Evolutionary conservation across 768 basidiomycete genomes (phyloP).

Genomic region (Kondoa malvinella): DNA sequence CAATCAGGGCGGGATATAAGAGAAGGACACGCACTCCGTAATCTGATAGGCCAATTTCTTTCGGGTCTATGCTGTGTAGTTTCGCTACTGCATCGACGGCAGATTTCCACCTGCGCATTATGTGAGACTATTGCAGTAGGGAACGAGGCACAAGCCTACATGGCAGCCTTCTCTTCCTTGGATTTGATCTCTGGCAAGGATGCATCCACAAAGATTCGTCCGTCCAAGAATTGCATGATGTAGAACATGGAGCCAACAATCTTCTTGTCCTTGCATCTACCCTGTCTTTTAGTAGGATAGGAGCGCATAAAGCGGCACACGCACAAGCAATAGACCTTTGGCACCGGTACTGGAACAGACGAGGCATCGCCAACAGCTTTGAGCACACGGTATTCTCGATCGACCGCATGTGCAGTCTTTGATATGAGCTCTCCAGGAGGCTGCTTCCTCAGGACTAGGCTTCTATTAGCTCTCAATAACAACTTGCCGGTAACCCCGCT

Average conservation of each 20-base stretch:
- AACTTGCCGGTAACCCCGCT: neutral
- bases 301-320: neutral
- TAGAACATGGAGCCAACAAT: slow-evolving; percentile 85
- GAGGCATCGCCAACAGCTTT: slow-evolving; percentile 62
- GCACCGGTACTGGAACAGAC: slow-evolving; percentile 67
- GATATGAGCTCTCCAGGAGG: slow-evolving; percentile 75
- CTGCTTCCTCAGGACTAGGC: slow-evolving; percentile 80
- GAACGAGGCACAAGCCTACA: slow-evolving; percentile 37
- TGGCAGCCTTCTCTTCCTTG: slow-evolving; percentile 48
- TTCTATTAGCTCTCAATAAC: slow-evolving; percentile 35
- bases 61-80: slow-evolving; percentile 49
- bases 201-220: slow-evolving; percentile 78
- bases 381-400: slow-evolving; percentile 75
- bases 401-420: slow-evolving; percentile 82
- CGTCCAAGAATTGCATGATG: slow-evolving; percentile 88
- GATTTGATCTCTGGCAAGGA: slow-evolving; percentile 50
- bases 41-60: slow-evolving; percentile 46
- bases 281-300: neutral
- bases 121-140: no score
- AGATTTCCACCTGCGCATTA: slow-evolving; percentile 50
- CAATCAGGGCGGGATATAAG: neutral
- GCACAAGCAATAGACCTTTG: slow-evolving; percentile 54
- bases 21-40: slow-evolving; percentile 38
- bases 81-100: slow-evolving; percentile 54
- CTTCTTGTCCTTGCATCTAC: slow-evolving; percentile 48